Percentiles rank a stretch among this genome's conserved stretches.
These are phyloP conservation scores for Talaromyces trachyspermus DNA, from an alignment of 495 filamentous ascomycete species.

Conservation along the genomic window DNA sequence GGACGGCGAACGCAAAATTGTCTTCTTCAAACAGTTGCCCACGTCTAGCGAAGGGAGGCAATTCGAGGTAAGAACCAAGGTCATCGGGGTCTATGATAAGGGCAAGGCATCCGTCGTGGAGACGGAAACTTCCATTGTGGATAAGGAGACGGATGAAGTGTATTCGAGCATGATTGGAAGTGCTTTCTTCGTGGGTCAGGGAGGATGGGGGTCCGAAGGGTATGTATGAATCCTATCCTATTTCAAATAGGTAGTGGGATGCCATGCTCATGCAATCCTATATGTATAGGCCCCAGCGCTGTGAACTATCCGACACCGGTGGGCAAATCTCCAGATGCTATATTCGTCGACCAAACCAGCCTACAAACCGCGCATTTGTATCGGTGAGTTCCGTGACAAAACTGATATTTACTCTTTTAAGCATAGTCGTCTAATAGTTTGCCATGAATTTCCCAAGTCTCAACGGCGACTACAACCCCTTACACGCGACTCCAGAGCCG, in stretches of 20 bases:
- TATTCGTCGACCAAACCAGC: constrained; percentile 60
- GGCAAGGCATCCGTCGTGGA: constrained; percentile 78
- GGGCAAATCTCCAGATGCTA: constrained; percentile 64
- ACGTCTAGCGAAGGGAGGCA: constrained; percentile 59
- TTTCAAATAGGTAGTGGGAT: background rate
- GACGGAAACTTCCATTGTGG: constrained; percentile 69
- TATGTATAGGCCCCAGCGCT: constrained; percentile 51
- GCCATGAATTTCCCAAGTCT: constrained; percentile 33
- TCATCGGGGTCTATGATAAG: constrained; percentile 87
- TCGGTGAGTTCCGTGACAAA: constrained; percentile 30
- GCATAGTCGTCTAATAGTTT: background rate
- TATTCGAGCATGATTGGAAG: constrained; percentile 62
- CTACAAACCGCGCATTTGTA: constrained; percentile 67
- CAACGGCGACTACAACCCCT: constrained; percentile 88
- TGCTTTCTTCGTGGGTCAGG: constrained; percentile 77
- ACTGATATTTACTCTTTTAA: background rate
- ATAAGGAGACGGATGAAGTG: constrained; percentile 59
- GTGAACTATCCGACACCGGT: constrained; percentile 67
- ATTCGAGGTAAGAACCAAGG: constrained; percentile 72
- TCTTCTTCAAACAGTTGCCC: constrained; percentile 72
- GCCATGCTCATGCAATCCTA: background rate
- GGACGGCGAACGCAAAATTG: constrained; percentile 78
- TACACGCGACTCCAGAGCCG: constrained; percentile 77
- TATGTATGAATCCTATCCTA: constrained; percentile 11
- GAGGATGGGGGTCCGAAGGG: constrained; percentile 90